Evolutionary conservation across 768 basidiomycete genomes (phyloP), one percentile per base, ranked within the genome.

Genomic region (Botryobasidium botryosum): DNA sequence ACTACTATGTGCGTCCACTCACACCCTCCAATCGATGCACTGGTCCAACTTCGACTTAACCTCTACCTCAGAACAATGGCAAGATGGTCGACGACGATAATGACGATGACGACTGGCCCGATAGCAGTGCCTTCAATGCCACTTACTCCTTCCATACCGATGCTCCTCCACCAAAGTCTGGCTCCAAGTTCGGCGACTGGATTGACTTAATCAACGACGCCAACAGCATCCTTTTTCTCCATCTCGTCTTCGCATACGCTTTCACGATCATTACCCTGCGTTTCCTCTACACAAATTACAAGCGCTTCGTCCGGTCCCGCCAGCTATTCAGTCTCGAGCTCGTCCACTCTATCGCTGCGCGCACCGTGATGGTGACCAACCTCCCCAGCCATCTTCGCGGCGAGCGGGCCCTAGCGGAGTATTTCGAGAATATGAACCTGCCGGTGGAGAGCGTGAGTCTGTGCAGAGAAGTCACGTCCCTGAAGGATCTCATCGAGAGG

Each of bases 271-370:
- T 96, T 42, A 72, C 87, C 1, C 71, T 97, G 46, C 77, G 77
- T 49, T 85, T 84, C 63, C 75, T 92, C 43, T 77, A 87, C 67
- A 74, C 75, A 51, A 94, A 91, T 59, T 97, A 90, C 59, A 70
- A 75, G 31, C 75, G 80, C 20, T 94, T 88, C 64, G 72, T 96
- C 46, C 79, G 79, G 20, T 77, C 86, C 0, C 77, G 94, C 1
- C 94, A 97, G 56, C 71, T 94, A 8, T 97, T 91, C 63, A 85
- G 86, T 0, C 68, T 99, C 28, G 90, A 96, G 58, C 74, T 94
- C 15, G 90, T 91, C 10, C 88, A 94, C 55, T 91, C 87, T 8
- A 84, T 96, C 35, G 79, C 91, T 0, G 87, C 90, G 1, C 77
- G 92, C 20, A 96, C 94, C 0, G 82, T 96, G 24, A 72, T 97